Evolutionary conservation across 2,329 filamentous ascomycete genomes (phyloP).

Genomic region (Nemania bipapillata): DNA sequence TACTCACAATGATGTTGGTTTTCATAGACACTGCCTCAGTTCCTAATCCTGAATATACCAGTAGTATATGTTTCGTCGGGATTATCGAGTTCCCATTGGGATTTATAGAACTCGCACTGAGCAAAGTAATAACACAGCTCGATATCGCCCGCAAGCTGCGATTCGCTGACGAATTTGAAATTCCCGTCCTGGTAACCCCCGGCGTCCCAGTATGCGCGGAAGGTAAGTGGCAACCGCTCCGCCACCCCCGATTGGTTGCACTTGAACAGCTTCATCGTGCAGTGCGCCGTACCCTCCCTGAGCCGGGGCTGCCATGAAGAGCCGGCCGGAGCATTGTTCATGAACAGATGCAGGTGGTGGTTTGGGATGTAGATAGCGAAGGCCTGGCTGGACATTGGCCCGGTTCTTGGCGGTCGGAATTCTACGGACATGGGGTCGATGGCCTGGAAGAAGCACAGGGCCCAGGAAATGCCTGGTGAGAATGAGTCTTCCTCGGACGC

Average conservation of each 20-base stretch:
- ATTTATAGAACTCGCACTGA: slow-evolving; percentile 22
- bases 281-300: slow-evolving; percentile 3
- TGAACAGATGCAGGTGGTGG: background rate
- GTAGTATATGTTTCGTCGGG: slow-evolving; percentile 18
- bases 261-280: slow-evolving; percentile 8
- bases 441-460: slow-evolving; percentile 20
- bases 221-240: background rate
- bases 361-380: slow-evolving; percentile 16
- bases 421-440: slow-evolving; percentile 2
- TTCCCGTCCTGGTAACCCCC: background rate
- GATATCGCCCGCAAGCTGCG: background rate
- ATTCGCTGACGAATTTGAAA: slow-evolving; percentile 17
- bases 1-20: background rate
- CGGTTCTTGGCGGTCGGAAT: slow-evolving; percentile 10
- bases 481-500: background rate
- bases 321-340: background rate
- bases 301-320: background rate
- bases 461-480: slow-evolving; percentile 3
- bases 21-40: background rate
- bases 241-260: background rate
- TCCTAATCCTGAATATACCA: background rate
- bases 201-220: background rate
- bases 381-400: slow-evolving; percentile 3
- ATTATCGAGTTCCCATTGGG: background rate
- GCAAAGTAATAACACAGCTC: background rate